phyloP scores from a whole-genome alignment of 352 stramenopile genomes.

The Phytophthora aleatoria region DNA sequence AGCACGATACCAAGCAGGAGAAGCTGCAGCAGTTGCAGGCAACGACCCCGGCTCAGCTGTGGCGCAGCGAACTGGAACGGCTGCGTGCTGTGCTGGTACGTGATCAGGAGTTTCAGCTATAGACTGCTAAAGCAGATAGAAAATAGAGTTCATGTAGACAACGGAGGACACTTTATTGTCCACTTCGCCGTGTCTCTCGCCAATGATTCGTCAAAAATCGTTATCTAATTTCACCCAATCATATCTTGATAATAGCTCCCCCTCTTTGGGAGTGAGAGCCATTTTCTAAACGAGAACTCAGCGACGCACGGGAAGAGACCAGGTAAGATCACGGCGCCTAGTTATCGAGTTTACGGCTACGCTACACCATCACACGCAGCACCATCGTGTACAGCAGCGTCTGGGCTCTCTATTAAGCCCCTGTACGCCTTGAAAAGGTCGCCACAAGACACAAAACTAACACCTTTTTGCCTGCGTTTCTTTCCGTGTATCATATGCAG shows the following conservation, averaged over 20 bases:
- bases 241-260: neutral
- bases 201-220: constrained; percentile 32
- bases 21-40: constrained; percentile 89
- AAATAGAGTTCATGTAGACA: constrained; percentile 33
- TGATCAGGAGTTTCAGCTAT: constrained; percentile 71
- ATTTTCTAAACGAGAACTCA: constrained; percentile 41
- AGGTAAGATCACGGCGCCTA: constrained; percentile 34
- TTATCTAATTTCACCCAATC: constrained; percentile 38
- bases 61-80: constrained; percentile 67
- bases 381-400: constrained; percentile 9
- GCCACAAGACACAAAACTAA: constrained; percentile 14
- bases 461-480: constrained; percentile 14
- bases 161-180: constrained; percentile 12
- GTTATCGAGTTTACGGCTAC: neutral
- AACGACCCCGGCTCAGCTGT: constrained; percentile 89
- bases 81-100: constrained; percentile 65
- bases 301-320: constrained; percentile 24
- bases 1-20: constrained; percentile 90
- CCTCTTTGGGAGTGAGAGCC: constrained; percentile 10
- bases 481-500: constrained; percentile 17
- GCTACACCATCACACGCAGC: neutral
- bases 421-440: neutral
- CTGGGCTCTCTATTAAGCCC: constrained; percentile 3
- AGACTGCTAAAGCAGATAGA: constrained; percentile 15
- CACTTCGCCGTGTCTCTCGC: neutral